These are phyloP conservation scores for Meyerozyma elateridarum DNA, from an alignment of 1,139 yeast species.

Conservation along the genomic window DNA sequence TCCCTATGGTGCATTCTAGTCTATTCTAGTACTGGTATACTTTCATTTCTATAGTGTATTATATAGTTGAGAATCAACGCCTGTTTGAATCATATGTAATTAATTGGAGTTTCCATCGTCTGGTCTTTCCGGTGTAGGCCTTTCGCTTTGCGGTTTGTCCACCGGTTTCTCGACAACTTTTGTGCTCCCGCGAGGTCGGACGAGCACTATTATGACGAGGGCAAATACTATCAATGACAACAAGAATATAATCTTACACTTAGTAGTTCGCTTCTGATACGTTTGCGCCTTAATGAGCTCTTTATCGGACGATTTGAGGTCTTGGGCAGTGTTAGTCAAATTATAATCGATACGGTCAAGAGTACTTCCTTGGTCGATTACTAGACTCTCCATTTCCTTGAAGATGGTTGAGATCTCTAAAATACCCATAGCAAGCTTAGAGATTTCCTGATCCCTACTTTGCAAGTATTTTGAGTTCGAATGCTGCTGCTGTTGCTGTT, in stretches of 20 bases:
- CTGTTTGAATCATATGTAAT: not conserved
- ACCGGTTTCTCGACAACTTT: slow-evolving; percentile 22
- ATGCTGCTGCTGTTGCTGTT: slow-evolving; percentile 23
- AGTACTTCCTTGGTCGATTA: slow-evolving; percentile 92
- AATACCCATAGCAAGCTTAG: slow-evolving; percentile 88
- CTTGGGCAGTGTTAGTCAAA: slow-evolving; percentile 69
- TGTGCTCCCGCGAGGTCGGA: slow-evolving; percentile 50
- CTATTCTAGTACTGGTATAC: slow-evolving; percentile 3
- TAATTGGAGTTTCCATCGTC: not conserved
- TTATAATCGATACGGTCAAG: slow-evolving; percentile 92
- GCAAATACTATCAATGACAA: slow-evolving; percentile 68
- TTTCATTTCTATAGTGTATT: slow-evolving; percentile 3
- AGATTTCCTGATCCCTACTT: slow-evolving; percentile 84
- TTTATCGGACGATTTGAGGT: slow-evolving; percentile 70
- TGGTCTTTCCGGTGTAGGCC: slow-evolving; percentile 1
- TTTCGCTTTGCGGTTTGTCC: not conserved
- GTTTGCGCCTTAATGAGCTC: slow-evolving; percentile 72
- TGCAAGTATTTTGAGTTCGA: slow-evolving; percentile 44
- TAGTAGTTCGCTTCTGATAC: slow-evolving; percentile 85
- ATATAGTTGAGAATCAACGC: slow-evolving; percentile 2
- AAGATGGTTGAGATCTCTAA: slow-evolving; percentile 89
- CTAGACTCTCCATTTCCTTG: slow-evolving; percentile 86
- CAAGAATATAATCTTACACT: slow-evolving; percentile 80
- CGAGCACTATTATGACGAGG: slow-evolving; percentile 62
- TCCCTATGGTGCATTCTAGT: slow-evolving; percentile 9